These are phyloP conservation scores for Mortierella sp. DNA, from an alignment of 371 early-diverging fungal species.

Conservation along the genomic window DNA sequence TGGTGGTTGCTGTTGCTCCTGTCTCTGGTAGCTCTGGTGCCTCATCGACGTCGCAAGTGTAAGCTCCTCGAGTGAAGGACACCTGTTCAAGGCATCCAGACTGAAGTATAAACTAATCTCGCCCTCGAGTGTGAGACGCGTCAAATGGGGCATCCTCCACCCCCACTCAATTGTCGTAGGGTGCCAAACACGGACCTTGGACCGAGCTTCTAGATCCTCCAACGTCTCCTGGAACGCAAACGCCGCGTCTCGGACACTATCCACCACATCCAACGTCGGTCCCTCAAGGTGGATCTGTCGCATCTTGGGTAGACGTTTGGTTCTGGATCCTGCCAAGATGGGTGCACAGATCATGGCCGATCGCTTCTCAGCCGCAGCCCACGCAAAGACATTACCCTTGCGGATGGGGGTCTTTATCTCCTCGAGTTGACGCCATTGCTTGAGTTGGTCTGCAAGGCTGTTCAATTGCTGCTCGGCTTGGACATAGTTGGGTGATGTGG, in stretches of 20 bases:
- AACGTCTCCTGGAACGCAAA: constrained; percentile 50
- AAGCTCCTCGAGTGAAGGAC: constrained; percentile 43
- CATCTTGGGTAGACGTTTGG: constrained; percentile 33
- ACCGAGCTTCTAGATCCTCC: constrained; percentile 35
- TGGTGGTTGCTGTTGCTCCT: constrained; percentile 3
- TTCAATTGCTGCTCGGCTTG: not conserved
- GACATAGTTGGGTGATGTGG: constrained; percentile 12
- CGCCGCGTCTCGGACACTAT: constrained; percentile 35
- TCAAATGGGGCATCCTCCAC: constrained; percentile 24
- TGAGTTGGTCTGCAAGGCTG: constrained; percentile 24
- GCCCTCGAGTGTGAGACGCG: constrained; percentile 31
- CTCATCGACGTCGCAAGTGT: constrained; percentile 5
- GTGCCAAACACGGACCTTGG: constrained; percentile 36
- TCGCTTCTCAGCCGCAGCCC: constrained; percentile 39
- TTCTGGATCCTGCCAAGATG: constrained; percentile 30
- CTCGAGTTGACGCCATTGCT: constrained; percentile 32
- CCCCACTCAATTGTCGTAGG: constrained; percentile 35
- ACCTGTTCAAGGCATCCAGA: constrained; percentile 33
- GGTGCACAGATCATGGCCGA: constrained; percentile 40
- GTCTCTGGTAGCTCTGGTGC: not conserved
- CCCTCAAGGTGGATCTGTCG: constrained; percentile 36
- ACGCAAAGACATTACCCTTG: constrained; percentile 31
- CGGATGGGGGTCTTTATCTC: constrained; percentile 39
- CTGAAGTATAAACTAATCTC: constrained; percentile 43
- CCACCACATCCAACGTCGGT: constrained; percentile 39